Evolutionary conservation across 2,329 filamentous ascomycete species (phyloP).

Genomic region (Cladosporium cucumerinum): DNA sequence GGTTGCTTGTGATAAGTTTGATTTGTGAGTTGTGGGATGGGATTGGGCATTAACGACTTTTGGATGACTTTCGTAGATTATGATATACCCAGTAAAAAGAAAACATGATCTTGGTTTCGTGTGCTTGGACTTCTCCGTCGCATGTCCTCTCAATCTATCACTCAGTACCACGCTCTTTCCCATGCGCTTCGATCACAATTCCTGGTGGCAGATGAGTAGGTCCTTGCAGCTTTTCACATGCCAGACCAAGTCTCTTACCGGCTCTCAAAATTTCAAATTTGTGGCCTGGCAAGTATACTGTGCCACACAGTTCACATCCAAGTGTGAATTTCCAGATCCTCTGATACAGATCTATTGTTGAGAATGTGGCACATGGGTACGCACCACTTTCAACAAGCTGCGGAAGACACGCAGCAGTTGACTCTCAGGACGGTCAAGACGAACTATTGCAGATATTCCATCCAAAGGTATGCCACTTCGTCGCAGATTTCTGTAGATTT

Average conservation of each 20-base stretch:
- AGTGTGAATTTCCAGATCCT: too few species aligned
- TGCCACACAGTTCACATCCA: too few species aligned
- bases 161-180: not conserved
- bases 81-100: not conserved
- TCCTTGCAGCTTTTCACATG: not conserved
- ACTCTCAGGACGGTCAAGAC: too few species aligned
- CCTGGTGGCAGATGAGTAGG: not conserved
- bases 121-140: not conserved
- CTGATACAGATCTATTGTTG: too few species aligned
- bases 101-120: not conserved
- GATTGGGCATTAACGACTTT: not conserved
- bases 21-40: not conserved
- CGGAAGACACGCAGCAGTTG: too few species aligned
- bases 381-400: too few species aligned
- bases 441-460: too few species aligned
- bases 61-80: not conserved
- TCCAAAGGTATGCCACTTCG: too few species aligned
- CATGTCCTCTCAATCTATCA: not conserved
- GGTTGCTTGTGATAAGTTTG: slow-evolving; percentile 10
- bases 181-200: not conserved
- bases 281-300: not conserved
- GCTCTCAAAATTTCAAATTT: not conserved
- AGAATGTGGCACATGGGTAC: too few species aligned
- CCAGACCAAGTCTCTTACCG: not conserved
- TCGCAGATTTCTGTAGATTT: too few species aligned